phyloP scores from a whole-genome alignment of 2,329 filamentous ascomycete species.

The Penicillium sp. region DNA sequence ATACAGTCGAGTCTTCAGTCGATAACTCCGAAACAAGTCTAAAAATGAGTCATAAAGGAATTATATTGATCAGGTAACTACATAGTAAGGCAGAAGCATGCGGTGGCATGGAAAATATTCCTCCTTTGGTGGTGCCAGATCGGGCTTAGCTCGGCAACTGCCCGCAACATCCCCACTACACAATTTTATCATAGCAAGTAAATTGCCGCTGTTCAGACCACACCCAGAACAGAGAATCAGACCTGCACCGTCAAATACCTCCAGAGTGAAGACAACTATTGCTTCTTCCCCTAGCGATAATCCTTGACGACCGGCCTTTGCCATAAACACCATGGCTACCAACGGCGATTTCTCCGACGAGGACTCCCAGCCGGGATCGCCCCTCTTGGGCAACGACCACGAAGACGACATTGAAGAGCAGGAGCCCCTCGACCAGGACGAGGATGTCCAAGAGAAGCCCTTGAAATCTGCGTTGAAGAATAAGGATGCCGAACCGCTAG shows the following conservation, averaged over 20 bases:
- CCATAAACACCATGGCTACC: slow-evolving; percentile 42
- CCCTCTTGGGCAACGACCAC: slow-evolving; percentile 56
- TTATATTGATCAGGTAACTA: too few species aligned
- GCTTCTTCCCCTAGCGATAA: not conserved
- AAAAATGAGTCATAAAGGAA: too few species aligned
- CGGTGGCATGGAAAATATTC: too few species aligned
- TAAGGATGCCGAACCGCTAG: slow-evolving; percentile 46
- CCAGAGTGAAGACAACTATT: not conserved
- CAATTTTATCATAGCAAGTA: slow-evolving; percentile 14
- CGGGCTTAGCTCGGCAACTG: not conserved
- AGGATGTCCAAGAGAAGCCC: slow-evolving; percentile 57
- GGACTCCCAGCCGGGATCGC: slow-evolving; percentile 54
- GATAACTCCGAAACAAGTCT: too few species aligned
- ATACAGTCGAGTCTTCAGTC: too few species aligned
- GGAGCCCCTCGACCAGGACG: slow-evolving; percentile 60
- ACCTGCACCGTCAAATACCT: not conserved
- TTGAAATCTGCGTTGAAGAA: slow-evolving; percentile 88
- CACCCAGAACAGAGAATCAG: not conserved
- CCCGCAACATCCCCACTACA: slow-evolving; percentile 13
- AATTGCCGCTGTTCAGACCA: not conserved
- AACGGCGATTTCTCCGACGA: slow-evolving; percentile 55
- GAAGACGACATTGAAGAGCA: slow-evolving; percentile 72
- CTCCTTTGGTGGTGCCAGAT: not conserved
- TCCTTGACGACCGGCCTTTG: slow-evolving; percentile 6
- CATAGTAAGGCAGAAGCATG: too few species aligned